Conservation (phyloP, 2,329 filamentous ascomycete species). For the Orbilia javanica region DNA sequence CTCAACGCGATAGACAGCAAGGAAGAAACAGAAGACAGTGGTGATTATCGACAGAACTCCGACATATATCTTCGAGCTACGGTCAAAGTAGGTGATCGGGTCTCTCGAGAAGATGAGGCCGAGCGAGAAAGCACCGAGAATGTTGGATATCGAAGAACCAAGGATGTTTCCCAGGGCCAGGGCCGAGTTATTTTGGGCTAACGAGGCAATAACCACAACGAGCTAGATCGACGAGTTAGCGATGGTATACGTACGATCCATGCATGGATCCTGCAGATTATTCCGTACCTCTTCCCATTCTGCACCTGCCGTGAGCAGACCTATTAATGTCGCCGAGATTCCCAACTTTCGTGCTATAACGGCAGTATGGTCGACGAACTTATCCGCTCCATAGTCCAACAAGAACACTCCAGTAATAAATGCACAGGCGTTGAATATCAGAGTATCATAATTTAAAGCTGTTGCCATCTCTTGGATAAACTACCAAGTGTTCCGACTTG, state of each 20-base stretch:
- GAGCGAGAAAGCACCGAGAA: conserved; percentile 71
- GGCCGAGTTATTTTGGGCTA: conserved; percentile 67
- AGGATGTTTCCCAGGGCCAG: conserved; percentile 71
- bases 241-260: background rate
- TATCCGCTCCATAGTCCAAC: conserved; percentile 70
- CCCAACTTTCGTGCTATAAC: conserved; percentile 67
- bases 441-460: conserved; percentile 64
- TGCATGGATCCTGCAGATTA: background rate
- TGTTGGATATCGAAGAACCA: conserved; percentile 71
- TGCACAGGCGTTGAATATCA: conserved; percentile 66
- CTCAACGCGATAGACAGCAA: conserved; percentile 63
- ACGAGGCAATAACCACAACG: conserved; percentile 68
- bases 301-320: conserved; percentile 70
- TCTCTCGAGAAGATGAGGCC: conserved; percentile 67
- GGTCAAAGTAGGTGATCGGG: conserved; percentile 66
- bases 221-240: conserved; percentile 64
- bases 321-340: conserved; percentile 68
- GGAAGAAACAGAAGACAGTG: conserved; percentile 65
- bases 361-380: conserved; percentile 70
- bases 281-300: conserved; percentile 71
- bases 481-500: conserved; percentile 22
- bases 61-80: conserved; percentile 69
- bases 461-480: conserved; percentile 63
- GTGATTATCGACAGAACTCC: conserved; percentile 66
- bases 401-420: conserved; percentile 68